Conservation (phyloP, 345 rosid species). For the Pugionium cornutum region DNA sequence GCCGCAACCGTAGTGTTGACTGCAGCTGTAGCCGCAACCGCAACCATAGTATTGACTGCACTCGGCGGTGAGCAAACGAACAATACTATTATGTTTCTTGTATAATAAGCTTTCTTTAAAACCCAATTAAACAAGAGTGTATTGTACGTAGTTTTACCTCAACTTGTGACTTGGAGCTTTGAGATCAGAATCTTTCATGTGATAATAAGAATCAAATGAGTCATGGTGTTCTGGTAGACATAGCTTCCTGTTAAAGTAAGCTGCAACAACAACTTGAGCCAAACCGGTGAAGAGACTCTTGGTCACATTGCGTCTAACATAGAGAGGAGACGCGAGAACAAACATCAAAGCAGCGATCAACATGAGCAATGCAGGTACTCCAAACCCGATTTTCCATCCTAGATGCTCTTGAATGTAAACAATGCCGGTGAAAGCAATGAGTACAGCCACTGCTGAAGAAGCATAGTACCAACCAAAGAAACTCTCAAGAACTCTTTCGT, state of each 20-base stretch:
- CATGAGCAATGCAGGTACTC: not conserved
- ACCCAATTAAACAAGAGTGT: too few species aligned
- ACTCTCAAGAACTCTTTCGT: not conserved
- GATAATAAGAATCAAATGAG: not conserved
- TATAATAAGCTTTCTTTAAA: too few species aligned
- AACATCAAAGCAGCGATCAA: not conserved
- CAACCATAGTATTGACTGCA: too few species aligned
- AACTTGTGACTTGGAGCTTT: not conserved
- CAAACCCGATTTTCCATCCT: not conserved
- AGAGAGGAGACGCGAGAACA: not conserved
- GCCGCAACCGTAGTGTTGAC: too few species aligned
- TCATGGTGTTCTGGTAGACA: not conserved
- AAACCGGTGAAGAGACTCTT: not conserved
- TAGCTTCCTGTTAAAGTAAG: not conserved
- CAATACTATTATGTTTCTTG: too few species aligned
- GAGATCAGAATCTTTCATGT: not conserved
- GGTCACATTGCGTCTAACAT: not conserved
- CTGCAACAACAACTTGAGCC: not conserved
- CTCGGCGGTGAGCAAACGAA: too few species aligned
- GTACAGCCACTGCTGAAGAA: not conserved
- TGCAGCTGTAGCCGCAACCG: too few species aligned
- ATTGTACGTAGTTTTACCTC: not conserved
- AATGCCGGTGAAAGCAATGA: not conserved
- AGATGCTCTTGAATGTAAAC: not conserved
- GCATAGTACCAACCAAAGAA: not conserved